Evolutionary conservation across 2,329 filamentous ascomycete genomes (phyloP), one percentile per base, ranked within the genome.

Genomic region (Claviceps humidiphila): DNA sequence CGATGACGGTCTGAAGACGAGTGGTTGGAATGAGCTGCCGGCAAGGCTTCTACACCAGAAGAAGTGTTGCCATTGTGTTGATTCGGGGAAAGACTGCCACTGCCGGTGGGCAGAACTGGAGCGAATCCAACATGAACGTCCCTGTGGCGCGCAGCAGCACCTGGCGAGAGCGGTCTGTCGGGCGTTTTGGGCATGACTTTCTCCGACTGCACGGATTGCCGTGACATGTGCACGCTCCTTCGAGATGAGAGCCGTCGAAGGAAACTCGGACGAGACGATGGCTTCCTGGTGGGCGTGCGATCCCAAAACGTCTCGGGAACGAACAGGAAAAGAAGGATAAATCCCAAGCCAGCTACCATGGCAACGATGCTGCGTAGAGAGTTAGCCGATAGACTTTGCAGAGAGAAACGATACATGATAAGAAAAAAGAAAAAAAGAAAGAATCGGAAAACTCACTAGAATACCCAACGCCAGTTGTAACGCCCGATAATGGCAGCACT

Each of bases 221-320:
- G 51, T 42, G 51, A 24, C 7, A 34, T 51, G 11, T 53, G 56
- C 5, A 57, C 52, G 49, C 61, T 59, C 43, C 64, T 65, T 39
- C 65, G 68, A 1, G 74, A 76, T 0, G 76, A 78, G 20, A 71
- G 61, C 5, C 75, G 67, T 22, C 69, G 72, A 52, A 78, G 70
- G 50, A 79, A 67, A 51, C 67, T 68, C 1, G 74, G 72, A 20
- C 74, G 64, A 53, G 66, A 71, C 6, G 64, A 63, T 2, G 66
- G 59, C 42, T 66, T 67, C 20, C 66, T 63, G 3, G 67, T 63
- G 2, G 90, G 89, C 2, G 85, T 84, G 47, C 91, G 77, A 66
- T 96, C 89, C 91, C 91, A 97, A 58, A 95, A 96, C 0, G 89
- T 95, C 69, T 97, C 91, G 0, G 91, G 91, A 0, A 95, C 87